These are phyloP conservation scores for Rhinocladiella mackenziei DNA, from an alignment of 2,329 filamentous ascomycete species.

Conservation along the genomic window DNA sequence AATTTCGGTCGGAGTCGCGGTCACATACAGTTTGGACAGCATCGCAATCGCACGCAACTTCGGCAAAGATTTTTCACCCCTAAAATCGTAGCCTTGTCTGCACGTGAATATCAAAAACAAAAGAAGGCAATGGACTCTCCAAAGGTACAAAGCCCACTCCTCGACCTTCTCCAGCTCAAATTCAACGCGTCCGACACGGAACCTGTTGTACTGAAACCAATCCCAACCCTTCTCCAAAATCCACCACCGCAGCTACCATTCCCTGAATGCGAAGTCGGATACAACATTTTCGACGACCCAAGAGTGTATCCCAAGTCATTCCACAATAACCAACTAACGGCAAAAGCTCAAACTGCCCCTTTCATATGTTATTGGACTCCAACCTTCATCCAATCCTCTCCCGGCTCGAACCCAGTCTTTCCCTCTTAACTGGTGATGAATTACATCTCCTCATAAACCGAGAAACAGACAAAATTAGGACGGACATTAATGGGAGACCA, in stretches of 20 bases:
- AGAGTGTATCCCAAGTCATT: not conserved
- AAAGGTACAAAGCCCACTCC: constrained; percentile 3
- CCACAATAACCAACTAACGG: constrained; percentile 7
- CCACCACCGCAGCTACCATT: constrained; percentile 11
- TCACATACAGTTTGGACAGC: too few species aligned
- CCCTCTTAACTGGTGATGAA: not conserved
- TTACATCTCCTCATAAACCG: constrained; percentile 13
- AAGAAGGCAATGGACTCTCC: constrained; percentile 6
- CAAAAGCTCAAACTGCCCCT: constrained; percentile 13
- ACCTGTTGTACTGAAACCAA: not conserved
- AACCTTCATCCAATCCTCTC: constrained; percentile 23
- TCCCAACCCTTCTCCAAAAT: constrained; percentile 2
- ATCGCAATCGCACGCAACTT: too few species aligned
- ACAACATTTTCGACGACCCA: constrained; percentile 3
- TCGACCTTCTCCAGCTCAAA: constrained; percentile 7
- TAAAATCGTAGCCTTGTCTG: too few species aligned
- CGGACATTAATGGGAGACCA: constrained; percentile 1
- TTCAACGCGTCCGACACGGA: constrained; percentile 8
- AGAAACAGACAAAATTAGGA: constrained; percentile 7
- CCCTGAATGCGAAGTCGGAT: constrained; percentile 15
- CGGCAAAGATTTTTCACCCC: too few species aligned
- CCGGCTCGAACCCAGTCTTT: constrained; percentile 15
- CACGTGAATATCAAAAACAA: not conserved
- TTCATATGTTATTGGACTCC: constrained; percentile 7
- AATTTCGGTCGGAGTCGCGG: too few species aligned